Base-by-base conservation (phyloP, 129 eudicot species). In the Cynara cardunculus region DNA sequence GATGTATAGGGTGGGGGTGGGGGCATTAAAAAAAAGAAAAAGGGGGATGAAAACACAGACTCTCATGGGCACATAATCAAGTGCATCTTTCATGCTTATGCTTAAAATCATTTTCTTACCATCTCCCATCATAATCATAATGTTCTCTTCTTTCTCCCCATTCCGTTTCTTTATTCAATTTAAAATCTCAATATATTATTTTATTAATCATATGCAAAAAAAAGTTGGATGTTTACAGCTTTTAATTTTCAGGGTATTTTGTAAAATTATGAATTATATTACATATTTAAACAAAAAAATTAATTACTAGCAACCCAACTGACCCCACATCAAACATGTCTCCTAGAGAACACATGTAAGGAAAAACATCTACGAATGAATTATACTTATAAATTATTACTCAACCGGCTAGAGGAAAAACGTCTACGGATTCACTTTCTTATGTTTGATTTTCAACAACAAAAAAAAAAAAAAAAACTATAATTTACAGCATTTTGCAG, bases 31-130 rank as follows among this genome's bases (percentile, higher is more conserved):
- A 83, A 59, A 83, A 70, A 59, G 82, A 71, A 61, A 77, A 70
- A 67, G 53, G 78, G 78, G 74, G 24, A 83, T 25, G 74, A 77
- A 82, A 72, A 71, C 82, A 83, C 86, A 83, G 86, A 83, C 78
- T 83, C 75, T 83, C 82, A 83, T 77, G 86, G 82, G 78, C 82
- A 83, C 78, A 83, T 71, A 83, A 83, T 83, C 86, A 83, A 83
- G 86, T 83, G 86, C 86, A 39, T 64, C 82, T 83, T 83, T 83
- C 86, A 77, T 83, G 86, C 86, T 77, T 83, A 83, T 83, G 86
- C 82, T 71, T 72, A 71, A 83, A 83, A 83, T 83, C 86, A 83
- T 83, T 83, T 83, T 83, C 82, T 83, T 83, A 77, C 86, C 86
- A 83, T 77, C 81, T 71, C 86, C 82, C 82, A 83, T 83, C 82